Conservation (phyloP, 2,329 filamentous ascomycete species). For the Epichloe aotearoae region DNA sequence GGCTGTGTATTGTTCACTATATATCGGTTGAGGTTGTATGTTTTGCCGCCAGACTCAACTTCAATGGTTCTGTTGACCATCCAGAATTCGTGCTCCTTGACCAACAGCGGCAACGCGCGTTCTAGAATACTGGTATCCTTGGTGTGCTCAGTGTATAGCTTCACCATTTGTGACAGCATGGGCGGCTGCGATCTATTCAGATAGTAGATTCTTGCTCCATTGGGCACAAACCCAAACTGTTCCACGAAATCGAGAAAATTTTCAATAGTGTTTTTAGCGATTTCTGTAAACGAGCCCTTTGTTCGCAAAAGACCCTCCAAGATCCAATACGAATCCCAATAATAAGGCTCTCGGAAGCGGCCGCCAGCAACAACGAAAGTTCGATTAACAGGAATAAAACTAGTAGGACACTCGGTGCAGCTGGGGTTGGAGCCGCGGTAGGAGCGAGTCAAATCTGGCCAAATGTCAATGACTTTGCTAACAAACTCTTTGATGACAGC, state of each 20-base stretch:
- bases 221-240: constrained; percentile 51
- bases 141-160: constrained; percentile 49
- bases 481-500: constrained; percentile 46
- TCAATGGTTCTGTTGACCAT: constrained; percentile 44
- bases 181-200: constrained; percentile 56
- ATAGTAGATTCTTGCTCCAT: constrained; percentile 55
- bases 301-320: constrained; percentile 52
- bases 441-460: constrained; percentile 51
- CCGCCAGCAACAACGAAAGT: constrained; percentile 59
- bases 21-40: constrained; percentile 44
- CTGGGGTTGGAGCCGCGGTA: constrained; percentile 38
- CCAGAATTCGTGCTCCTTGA: constrained; percentile 53
- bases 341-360: constrained; percentile 58
- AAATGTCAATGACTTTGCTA: constrained; percentile 52
- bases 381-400: constrained; percentile 52
- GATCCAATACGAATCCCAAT: constrained; percentile 61
- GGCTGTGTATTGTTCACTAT: constrained; percentile 51
- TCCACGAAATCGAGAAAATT: constrained; percentile 58
- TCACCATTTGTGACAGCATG: constrained; percentile 52
- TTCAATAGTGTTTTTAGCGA: constrained; percentile 54
- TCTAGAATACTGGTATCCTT: constrained; percentile 48
- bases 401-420: constrained; percentile 47
- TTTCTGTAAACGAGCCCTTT: constrained; percentile 47
- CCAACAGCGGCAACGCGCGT: constrained; percentile 46
- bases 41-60: constrained; percentile 31